Evolutionary conservation across 495 filamentous ascomycete species (phyloP).

Genomic region (Penicillium cataractarum): DNA sequence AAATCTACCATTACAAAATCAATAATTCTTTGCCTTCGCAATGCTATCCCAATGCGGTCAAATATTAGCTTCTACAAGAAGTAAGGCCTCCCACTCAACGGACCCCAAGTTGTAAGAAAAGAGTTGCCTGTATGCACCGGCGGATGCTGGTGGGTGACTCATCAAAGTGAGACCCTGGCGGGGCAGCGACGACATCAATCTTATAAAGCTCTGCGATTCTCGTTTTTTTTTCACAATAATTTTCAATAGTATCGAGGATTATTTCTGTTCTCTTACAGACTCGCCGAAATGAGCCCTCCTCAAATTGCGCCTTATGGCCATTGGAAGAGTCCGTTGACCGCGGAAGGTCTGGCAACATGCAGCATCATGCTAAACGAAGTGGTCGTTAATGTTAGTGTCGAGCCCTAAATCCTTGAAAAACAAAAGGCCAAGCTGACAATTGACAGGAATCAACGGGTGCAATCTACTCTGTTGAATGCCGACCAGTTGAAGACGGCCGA

Average conservation of each 20-base stretch:
- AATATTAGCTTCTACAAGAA: not conserved
- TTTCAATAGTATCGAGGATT: not conserved
- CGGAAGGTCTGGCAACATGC: constrained; percentile 38
- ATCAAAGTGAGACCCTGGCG: not conserved
- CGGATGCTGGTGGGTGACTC: not conserved
- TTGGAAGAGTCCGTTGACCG: constrained; percentile 49
- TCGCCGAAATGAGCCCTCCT: constrained; percentile 11
- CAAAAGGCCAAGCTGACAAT: not conserved
- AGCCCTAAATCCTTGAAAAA: not conserved
- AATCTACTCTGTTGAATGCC: constrained; percentile 48
- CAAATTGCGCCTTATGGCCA: constrained; percentile 44
- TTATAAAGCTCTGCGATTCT: not conserved
- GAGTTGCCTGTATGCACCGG: not conserved
- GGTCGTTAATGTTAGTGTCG: constrained; percentile 29
- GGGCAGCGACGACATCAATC: not conserved
- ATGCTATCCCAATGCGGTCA: not conserved
- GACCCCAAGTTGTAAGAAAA: not conserved
- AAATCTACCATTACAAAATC: not conserved
- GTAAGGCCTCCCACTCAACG: not conserved
- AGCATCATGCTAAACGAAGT: constrained; percentile 36
- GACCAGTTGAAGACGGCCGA: constrained; percentile 41
- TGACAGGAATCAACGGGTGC: constrained; percentile 31
- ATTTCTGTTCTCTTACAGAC: not conserved
- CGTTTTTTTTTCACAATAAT: not conserved
- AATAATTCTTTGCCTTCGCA: not conserved